Base-by-base conservation (phyloP, 257 asterid species). In the Anisodus tanguticus region DNA sequence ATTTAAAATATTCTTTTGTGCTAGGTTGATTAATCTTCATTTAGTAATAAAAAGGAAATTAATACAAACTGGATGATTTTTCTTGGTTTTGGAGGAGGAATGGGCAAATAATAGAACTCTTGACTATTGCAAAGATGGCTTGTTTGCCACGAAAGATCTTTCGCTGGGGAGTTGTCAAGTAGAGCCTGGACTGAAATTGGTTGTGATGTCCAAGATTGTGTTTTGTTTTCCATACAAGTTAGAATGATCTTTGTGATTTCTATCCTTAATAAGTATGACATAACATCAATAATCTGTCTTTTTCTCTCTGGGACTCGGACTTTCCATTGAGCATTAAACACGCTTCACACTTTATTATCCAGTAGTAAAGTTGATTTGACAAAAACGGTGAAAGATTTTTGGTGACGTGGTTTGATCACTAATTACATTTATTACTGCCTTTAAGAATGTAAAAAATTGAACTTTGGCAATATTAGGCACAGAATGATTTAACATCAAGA, bases 401-500 rank as follows among this genome's bases (percentile, higher is more conserved):
- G 71, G 71, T 26, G 35, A 11, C 11, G 5, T 41, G 43, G 71
- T 66, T 31, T 66, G 37, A 62, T 22, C 16, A 22, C 69, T 62
- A 62, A 22, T 62, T 26, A 6, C 12, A 16, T 12, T 2, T 43
- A 67, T 37, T 67, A 67, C 22, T 64, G 74, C 49, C 11, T 67
- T 67, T 0, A 37, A 67, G 49, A 69, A 39, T 7, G 5, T 6
- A 7, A 69, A 39, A 31, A 16, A 39, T 15, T 69, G 4, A 15
- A 15, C 26, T 31, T 31, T 68, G 49, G 77, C 77, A 51, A 26
- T 47, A 19, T 11, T 7, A 15, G 78, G 54, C 2, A 6, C 51
- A 68, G 3, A 45, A 72, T 45, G 59, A 47, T 72, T 47, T 47
- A 72, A 10, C 59, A 72, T 72, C 80, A 9, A n/a, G 80, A 45